Percentiles rank a stretch among this genome's conserved stretches.
Conservation (phyloP, 1,139 yeast species). For the Debaryomyces udenii region DNA sequence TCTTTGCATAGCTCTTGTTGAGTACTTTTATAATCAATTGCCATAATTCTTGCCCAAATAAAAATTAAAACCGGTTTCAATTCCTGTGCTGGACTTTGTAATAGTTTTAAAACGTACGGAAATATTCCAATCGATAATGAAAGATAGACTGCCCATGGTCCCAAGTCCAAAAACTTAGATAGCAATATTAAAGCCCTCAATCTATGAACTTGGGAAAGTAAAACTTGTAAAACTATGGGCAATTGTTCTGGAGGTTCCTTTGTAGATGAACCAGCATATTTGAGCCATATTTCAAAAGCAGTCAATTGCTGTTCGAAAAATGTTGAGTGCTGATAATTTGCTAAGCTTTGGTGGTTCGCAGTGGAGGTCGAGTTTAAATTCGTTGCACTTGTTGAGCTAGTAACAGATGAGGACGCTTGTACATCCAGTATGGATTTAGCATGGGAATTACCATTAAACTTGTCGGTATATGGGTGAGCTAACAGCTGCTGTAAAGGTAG, state of each 20-base stretch:
- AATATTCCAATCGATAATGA: conserved; percentile 94
- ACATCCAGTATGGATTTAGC: conserved; percentile 7
- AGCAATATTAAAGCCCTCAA: conserved; percentile 83
- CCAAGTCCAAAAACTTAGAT: conserved; percentile 85
- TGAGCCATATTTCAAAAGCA: conserved; percentile 95
- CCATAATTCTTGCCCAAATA: conserved; percentile 98
- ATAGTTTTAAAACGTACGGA: conserved; percentile 86
- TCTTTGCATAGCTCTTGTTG: conserved; percentile 93
- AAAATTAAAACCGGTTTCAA: conserved; percentile 91
- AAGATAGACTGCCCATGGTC: conserved; percentile 96
- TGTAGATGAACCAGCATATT: conserved; percentile 78
- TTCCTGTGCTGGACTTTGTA: conserved; percentile 96
- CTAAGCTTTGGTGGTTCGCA: conserved; percentile 26
- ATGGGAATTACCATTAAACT: conserved; percentile 23
- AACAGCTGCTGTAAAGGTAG: conserved; percentile 9
- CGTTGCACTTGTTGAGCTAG: conserved; percentile 4
- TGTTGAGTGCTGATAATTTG: conserved; percentile 79
- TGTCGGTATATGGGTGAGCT: conserved; percentile 19
- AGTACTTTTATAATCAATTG: conserved; percentile 86
- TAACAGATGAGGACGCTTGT: background rate
- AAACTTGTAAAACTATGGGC: conserved; percentile 90
- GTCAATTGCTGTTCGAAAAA: conserved; percentile 95
- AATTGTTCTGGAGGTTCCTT: conserved; percentile 92
- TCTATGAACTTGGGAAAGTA: conserved; percentile 91
- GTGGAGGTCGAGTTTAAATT: conserved; percentile 6